Conservation (phyloP, 2,329 filamentous ascomycete genomes). For the Mariannaea elegans region DNA sequence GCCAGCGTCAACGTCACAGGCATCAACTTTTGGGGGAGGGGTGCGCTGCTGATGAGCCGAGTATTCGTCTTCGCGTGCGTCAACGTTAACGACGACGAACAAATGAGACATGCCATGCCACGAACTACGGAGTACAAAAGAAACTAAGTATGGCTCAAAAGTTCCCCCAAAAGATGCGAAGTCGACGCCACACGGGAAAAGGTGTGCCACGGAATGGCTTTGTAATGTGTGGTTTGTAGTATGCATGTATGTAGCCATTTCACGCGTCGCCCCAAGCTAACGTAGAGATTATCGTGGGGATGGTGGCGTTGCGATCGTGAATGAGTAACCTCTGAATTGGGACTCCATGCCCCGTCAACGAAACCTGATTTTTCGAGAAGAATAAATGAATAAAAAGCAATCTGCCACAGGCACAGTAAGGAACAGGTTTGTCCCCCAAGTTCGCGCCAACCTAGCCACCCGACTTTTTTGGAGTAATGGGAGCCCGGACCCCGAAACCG, state of each 20-base stretch:
- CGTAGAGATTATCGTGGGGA: conserved; percentile 6
- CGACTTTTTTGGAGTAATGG: neutral
- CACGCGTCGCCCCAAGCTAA: conserved; percentile 9
- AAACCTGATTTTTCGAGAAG: too few relatives aligned
- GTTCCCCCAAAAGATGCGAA: too few relatives aligned
- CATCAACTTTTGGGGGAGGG: conserved; percentile 4
- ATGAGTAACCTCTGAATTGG: neutral
- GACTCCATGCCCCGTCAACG: too few relatives aligned
- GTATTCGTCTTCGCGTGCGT: conserved; percentile 1
- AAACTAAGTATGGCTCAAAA: too few relatives aligned
- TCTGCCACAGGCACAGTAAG: too few relatives aligned
- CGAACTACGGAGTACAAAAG: too few relatives aligned
- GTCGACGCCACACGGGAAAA: too few relatives aligned
- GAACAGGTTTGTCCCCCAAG: too few relatives aligned
- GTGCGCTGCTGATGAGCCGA: conserved; percentile 5
- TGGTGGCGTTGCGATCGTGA: conserved; percentile 10
- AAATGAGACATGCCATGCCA: too few relatives aligned
- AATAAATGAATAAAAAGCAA: neutral
- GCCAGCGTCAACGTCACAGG: conserved; percentile 33
- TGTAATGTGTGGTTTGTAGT: neutral
- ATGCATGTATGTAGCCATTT: neutral
- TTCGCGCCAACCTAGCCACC: too few relatives aligned
- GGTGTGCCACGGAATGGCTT: too few relatives aligned
- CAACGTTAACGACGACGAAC: neutral
- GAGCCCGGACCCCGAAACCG: conserved; percentile 29